Conservation (phyloP, 805 yeast genomes). For the Ogataea nonfermentans region DNA sequence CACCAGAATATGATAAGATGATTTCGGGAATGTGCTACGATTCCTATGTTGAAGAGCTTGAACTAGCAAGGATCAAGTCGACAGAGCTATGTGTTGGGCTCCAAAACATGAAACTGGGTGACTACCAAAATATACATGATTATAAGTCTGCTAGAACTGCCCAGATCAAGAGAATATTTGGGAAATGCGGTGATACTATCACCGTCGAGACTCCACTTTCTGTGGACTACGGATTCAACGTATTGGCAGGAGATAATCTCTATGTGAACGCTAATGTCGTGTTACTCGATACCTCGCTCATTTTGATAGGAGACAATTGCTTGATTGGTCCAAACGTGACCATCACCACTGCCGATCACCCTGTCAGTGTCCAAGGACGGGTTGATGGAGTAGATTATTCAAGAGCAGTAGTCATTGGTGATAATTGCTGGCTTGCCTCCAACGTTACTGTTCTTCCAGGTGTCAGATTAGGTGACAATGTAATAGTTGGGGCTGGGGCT, state of each 20-base stretch:
- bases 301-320: slow-evolving; percentile 59
- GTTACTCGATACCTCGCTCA: slow-evolving; percentile 58
- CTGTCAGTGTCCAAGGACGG: slow-evolving; percentile 48
- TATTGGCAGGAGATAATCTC: slow-evolving; percentile 53
- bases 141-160: slow-evolving; percentile 39
- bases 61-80: slow-evolving; percentile 36
- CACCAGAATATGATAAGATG: slow-evolving; percentile 52
- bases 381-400: slow-evolving; percentile 51
- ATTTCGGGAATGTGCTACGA: slow-evolving; percentile 45
- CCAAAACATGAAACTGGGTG: slow-evolving; percentile 18
- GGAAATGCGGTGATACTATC: slow-evolving; percentile 41
- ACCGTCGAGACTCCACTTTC: slow-evolving; percentile 50
- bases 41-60: slow-evolving; percentile 32
- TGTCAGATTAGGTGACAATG: slow-evolving; percentile 59
- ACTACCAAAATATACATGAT: slow-evolving; percentile 6
- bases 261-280: slow-evolving; percentile 58
- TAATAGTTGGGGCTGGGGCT: slow-evolving; percentile 66
- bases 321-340: slow-evolving; percentile 63
- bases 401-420: slow-evolving; percentile 55
- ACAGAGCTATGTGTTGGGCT: slow-evolving; percentile 32
- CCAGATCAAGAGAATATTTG: slow-evolving; percentile 44
- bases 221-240: slow-evolving; percentile 68
- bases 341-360: slow-evolving; percentile 64
- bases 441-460: slow-evolving; percentile 59
- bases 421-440: slow-evolving; percentile 69